Base-by-base conservation (phyloP, 371 early-diverging fungal genomes). In the Mucor racemosus region DNA sequence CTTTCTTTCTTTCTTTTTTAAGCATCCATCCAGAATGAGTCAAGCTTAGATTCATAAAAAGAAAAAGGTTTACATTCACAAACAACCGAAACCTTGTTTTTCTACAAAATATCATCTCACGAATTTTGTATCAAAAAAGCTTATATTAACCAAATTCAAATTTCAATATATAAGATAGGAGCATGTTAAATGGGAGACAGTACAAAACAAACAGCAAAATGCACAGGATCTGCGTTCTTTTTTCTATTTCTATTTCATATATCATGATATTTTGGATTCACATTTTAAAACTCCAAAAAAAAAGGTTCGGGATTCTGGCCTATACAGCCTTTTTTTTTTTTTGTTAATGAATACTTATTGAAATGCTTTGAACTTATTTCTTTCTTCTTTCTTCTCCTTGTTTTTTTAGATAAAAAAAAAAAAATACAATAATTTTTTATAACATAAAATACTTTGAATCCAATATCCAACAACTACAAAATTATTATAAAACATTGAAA, bases 211-310 rank as follows among this genome's bases (percentile, higher is more conserved):
- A 26, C 26, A 44, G 17, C 44, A 44, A 7, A 15, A 44, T 44
- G 26, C 44, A 44, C 17, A 44, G 44, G 44, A 44, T 44, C 44
- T 44, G 44, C 44, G 17, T 17, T 17, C 44, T 44, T 11, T 11
- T 44, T 44, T 44, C 44, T 44, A 44, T 44, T 44, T 44, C 44
- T 17, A 44, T 44, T 44, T 44, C 44, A 44, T 44, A 44, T 17
- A 38, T 38, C 15, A 44, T 44, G 44, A 44, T 44, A 7, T 26
- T 26, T 26, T 44, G 44, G 44, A 44, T 44, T 44, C 44, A 44
- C 44, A 44, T 44, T 44, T 44, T 44, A 17, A 44, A 44, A n/a
- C 44, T 26, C 44, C 44, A 44, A 44, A 44, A 44, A 17, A 44
- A 15, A 15, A 17, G n/a, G 17, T 44, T 44, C 44, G 44, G 44